Evolutionary conservation across 202 grass and related monocot genomes (phyloP).

Genomic region (Schoenoplectus triqueter): DNA sequence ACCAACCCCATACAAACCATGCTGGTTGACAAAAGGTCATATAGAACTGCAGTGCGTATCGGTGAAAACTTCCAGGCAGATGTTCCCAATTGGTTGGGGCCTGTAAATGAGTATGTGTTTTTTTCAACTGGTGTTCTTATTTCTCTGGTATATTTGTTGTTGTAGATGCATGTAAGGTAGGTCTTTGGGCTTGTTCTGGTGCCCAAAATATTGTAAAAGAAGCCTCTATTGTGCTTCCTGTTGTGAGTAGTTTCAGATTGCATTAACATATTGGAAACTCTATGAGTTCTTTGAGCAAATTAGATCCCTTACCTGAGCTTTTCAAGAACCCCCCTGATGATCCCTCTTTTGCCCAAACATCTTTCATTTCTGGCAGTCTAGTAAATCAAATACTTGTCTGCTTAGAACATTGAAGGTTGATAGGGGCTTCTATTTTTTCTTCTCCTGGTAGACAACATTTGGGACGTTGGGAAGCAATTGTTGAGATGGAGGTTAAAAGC

Average conservation of each 20-base stretch:
- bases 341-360: not conserved
- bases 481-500: not conserved
- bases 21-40: conserved; percentile 62
- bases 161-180: conserved; percentile 28
- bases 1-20: conserved; percentile 55
- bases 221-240: not conserved
- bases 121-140: not conserved
- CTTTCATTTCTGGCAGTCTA: not conserved
- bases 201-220: conserved; percentile 14
- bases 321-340: not conserved
- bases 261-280: not conserved
- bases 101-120: conserved; percentile 53
- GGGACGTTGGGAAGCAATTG: not conserved
- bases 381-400: conserved; percentile 3
- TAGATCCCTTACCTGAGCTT: conserved; percentile 14
- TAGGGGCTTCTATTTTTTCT: conserved; percentile 11
- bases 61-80: conserved; percentile 77
- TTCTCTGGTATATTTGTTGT: conserved; percentile 20
- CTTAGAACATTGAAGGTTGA: not conserved
- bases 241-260: not conserved
- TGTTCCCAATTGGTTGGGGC: conserved; percentile 65
- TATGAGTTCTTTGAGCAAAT: conserved; percentile 11
- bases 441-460: not conserved
- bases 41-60: conserved; percentile 63
- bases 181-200: not conserved